phyloP scores from a whole-genome alignment of 352 stramenopile species.

The Phytophthora sansomeana region DNA sequence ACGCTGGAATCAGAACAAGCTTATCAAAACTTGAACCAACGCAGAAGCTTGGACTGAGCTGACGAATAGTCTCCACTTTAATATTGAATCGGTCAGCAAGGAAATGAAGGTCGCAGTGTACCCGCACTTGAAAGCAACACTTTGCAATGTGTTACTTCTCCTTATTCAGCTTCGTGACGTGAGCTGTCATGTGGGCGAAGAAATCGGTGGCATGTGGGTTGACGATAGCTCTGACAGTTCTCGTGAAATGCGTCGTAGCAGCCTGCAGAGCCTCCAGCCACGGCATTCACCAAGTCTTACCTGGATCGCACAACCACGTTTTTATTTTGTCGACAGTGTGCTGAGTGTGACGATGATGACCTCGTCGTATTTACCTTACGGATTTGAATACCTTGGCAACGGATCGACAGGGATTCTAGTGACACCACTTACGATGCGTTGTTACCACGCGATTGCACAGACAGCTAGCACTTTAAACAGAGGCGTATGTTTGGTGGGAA shows the following conservation, averaged over 20 bases:
- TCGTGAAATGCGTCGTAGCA: background rate
- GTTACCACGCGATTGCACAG: slow-evolving; percentile 62
- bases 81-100: slow-evolving; percentile 44
- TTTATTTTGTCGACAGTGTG: slow-evolving; percentile 68
- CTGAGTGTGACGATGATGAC: slow-evolving; percentile 63
- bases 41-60: slow-evolving; percentile 49
- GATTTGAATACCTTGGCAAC: slow-evolving; percentile 80
- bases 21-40: slow-evolving; percentile 31
- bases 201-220: slow-evolving; percentile 30
- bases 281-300: slow-evolving; percentile 34
- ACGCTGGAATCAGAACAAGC: slow-evolving; percentile 64
- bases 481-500: slow-evolving; percentile 51
- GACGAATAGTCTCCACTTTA: slow-evolving; percentile 37
- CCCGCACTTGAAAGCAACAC: slow-evolving; percentile 37
- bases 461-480: slow-evolving; percentile 43
- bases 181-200: slow-evolving; percentile 38
- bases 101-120: slow-evolving; percentile 62
- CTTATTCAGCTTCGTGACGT: slow-evolving; percentile 65
- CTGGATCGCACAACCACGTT: slow-evolving; percentile 72
- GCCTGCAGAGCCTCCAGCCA: slow-evolving; percentile 7
- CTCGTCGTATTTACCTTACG: slow-evolving; percentile 57
- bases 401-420: slow-evolving; percentile 44
- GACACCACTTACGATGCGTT: slow-evolving; percentile 67
- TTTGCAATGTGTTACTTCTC: slow-evolving; percentile 61
- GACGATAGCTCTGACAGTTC: slow-evolving; percentile 15